Conservation (phyloP, 345 rosid species). For the Euphorbia tirucalli region DNA sequence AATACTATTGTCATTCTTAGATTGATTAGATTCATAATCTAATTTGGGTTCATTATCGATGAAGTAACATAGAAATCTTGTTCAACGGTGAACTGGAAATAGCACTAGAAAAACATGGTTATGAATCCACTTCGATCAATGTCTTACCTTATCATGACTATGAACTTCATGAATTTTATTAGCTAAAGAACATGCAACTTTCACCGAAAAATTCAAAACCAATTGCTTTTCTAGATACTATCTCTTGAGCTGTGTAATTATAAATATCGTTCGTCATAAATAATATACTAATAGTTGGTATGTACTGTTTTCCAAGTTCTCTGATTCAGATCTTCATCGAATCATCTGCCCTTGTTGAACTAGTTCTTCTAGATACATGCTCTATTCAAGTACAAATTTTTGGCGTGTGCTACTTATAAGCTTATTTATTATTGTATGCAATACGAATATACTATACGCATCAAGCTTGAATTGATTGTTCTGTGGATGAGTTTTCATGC, state of each 20-base stretch:
- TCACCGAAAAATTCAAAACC: not conserved
- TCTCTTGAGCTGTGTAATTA: not conserved
- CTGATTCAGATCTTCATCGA: not conserved
- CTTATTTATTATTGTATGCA: not conserved
- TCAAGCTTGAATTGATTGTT: too few species aligned
- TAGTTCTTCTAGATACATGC: too few species aligned
- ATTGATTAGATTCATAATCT: not conserved
- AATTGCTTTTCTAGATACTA: too few species aligned
- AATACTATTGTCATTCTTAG: not conserved
- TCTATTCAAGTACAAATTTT: too few species aligned
- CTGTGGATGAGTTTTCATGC: too few species aligned
- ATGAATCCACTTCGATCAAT: not conserved
- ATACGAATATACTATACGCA: too few species aligned
- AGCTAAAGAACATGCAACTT: not conserved
- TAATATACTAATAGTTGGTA: not conserved
- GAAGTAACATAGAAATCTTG: not conserved
- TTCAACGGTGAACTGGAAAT: not conserved
- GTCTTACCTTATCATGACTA: too few species aligned
- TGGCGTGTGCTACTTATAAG: not conserved
- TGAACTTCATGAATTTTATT: not conserved
- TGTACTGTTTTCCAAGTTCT: not conserved
- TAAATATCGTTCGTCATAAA: too few species aligned
- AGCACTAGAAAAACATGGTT: not conserved
- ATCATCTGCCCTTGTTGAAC: not conserved
- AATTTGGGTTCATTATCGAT: not conserved